These are phyloP conservation scores for Oehlia diaphana DNA, from an alignment of 192 early-diverging fungal genomes.

Conservation along the genomic window DNA sequence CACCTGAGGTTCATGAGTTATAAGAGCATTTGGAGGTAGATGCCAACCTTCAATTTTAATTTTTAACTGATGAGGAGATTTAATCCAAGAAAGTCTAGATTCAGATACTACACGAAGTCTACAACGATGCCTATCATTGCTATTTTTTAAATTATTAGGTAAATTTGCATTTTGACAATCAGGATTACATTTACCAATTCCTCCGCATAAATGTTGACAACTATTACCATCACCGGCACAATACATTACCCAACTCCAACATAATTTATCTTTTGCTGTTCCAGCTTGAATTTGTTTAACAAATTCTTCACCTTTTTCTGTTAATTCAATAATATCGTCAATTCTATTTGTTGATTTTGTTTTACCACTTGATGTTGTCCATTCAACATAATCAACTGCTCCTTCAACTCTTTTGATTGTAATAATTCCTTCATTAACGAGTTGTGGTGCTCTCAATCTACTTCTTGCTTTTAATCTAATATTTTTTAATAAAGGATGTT, in stretches of 20 bases:
- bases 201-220: slow-evolving; percentile 25
- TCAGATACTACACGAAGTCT: slow-evolving; percentile 4
- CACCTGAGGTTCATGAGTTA: slow-evolving; percentile 3
- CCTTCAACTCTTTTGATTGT: neutral
- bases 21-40: neutral
- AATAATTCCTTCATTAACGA: slow-evolving; percentile 13
- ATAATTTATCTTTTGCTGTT: slow-evolving; percentile 11
- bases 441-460: neutral
- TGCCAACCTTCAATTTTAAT: slow-evolving; percentile 21
- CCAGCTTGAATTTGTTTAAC: slow-evolving; percentile 10
- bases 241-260: slow-evolving; percentile 23
- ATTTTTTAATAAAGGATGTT: slow-evolving; percentile 21
- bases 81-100: slow-evolving; percentile 10
- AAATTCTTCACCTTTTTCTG: slow-evolving; percentile 4
- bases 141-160: slow-evolving; percentile 22
- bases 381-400: slow-evolving; percentile 13
- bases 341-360: slow-evolving; percentile 23
- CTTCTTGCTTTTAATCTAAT: slow-evolving; percentile 12
- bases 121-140: slow-evolving; percentile 23
- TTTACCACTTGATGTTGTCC: slow-evolving; percentile 16
- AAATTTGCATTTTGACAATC: slow-evolving; percentile 10
- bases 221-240: slow-evolving; percentile 15
- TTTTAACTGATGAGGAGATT: slow-evolving; percentile 6
- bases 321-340: slow-evolving; percentile 20
- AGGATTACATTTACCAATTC: slow-evolving; percentile 20